Evolutionary conservation across 1,139 yeast genomes (phyloP).

Genomic region (Diutina mesorugosa): DNA sequence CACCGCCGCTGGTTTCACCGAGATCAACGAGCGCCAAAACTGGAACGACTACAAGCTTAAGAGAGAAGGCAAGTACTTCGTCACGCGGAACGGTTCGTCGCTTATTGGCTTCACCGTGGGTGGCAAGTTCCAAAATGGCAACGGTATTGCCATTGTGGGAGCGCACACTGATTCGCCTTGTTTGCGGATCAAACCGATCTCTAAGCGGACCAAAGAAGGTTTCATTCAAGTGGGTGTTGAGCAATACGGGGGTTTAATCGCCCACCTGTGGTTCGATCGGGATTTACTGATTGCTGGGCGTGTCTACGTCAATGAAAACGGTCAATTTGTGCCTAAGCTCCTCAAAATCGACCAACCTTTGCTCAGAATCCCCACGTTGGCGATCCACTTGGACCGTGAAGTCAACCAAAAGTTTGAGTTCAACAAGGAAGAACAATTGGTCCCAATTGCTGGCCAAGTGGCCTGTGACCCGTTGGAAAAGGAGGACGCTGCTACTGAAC

Average conservation of each 20-base stretch:
- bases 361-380: conserved; percentile 86
- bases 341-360: conserved; percentile 76
- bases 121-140: conserved; percentile 59
- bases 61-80: conserved; percentile 57
- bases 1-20: conserved; percentile 50
- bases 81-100: conserved; percentile 80
- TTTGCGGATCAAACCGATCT: conserved; percentile 79
- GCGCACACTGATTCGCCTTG: conserved; percentile 97
- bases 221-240: conserved; percentile 89
- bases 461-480: conserved; percentile 15
- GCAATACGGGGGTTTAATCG: conserved; percentile 89
- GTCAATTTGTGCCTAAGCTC: conserved; percentile 47
- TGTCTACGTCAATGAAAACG: conserved; percentile 46
- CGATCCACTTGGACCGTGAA: conserved; percentile 79
- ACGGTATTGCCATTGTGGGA: conserved; percentile 80
- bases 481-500: conserved; percentile 8
- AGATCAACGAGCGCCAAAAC: conserved; percentile 57
- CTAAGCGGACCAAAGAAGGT: conserved; percentile 60
- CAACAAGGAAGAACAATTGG: conserved; percentile 75
- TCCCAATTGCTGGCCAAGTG: conserved; percentile 76
- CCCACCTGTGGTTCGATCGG: conserved; percentile 89
- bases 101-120: conserved; percentile 82
- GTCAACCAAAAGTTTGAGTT: conserved; percentile 73
- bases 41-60: conserved; percentile 47
- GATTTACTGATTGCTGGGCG: conserved; percentile 89